Base-by-base conservation (phyloP, 129 eudicot genomes). In the Saussurea involucrata region DNA sequence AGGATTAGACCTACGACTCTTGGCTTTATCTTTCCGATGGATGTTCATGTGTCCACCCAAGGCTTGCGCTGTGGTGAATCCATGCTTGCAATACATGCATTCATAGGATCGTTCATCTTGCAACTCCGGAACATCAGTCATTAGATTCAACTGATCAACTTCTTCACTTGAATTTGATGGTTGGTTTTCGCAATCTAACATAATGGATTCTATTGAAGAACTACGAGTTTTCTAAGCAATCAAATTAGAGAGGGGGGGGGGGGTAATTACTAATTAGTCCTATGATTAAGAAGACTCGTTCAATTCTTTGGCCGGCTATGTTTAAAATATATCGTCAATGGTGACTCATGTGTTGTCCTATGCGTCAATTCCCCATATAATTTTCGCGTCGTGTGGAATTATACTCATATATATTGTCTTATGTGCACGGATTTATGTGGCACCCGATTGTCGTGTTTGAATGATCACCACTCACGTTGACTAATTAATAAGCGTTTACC, bases 11-110 rank as follows among this genome's bases (percentile, higher is more conserved):
- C 65, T 67, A 27, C 72, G 78, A n/a, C 21, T 87, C 65, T 80
- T 85, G 33, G 87, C 85, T 78, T 87, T 82, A 29, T 92, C 97
- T 84, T 89, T 89, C 15, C 97, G 66, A 18, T 92, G 97, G 68
- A 92, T 85, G 29, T 92, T 92, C 95, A 91, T 91, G 78, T 91
- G 97, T 1, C 97, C 97, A 36, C 97, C 97, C 68, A 91, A 81
- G 13, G 97, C 97, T 73, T 92, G 97, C 0, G 97, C 97, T 0
- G 87, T 89, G 4, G 91, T 87, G 86, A 92, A 92, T 57, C 95
- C 97, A 63, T 92, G 83, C 85, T 87, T 89, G 86, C 97, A 92
- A 67, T 87, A 92, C 71, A 86, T 87, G 77, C 97, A 89, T 86
- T 85, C 95, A 61, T 92, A 92, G n/a, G 84, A 87, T 32, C 95